These are phyloP conservation scores for Fusarium dlaminii DNA, from an alignment of 2,329 filamentous ascomycete species.

Conservation along the genomic window DNA sequence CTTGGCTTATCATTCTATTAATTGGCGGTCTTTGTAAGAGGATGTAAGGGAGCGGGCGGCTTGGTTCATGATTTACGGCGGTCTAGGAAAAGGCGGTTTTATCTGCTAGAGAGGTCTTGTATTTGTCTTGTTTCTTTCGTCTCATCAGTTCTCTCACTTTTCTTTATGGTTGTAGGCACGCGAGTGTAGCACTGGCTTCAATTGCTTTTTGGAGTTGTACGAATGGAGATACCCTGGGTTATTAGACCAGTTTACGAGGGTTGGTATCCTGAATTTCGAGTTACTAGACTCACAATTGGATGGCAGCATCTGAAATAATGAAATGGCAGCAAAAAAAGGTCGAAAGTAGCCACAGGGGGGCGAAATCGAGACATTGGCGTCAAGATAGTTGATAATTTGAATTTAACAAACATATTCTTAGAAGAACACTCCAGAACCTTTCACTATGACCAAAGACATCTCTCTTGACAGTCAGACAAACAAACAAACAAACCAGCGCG, in stretches of 20 bases:
- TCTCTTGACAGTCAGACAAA: background rate
- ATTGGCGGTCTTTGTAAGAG: constrained; percentile 24
- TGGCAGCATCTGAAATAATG: constrained; percentile 20
- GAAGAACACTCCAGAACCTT: background rate
- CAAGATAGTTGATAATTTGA: constrained; percentile 23
- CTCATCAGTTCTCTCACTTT: constrained; percentile 20
- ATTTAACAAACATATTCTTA: background rate
- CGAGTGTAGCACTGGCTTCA: background rate
- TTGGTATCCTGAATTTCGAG: constrained; percentile 24
- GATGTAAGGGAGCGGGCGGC: constrained; percentile 35
- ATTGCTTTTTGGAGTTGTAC: background rate
- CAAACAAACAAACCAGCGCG: background rate
- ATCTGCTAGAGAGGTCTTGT: constrained; percentile 20
- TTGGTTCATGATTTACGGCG: constrained; percentile 23
- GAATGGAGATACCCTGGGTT: constrained; percentile 32
- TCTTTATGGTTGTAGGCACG: background rate
- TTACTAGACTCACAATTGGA: constrained; percentile 32
- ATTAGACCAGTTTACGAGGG: constrained; percentile 32
- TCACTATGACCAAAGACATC: background rate
- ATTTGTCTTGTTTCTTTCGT: constrained; percentile 8
- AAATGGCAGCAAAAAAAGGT: constrained; percentile 9
- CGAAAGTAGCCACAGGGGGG: constrained; percentile 22
- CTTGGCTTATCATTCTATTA: constrained; percentile 25
- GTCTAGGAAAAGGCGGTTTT: constrained; percentile 21
- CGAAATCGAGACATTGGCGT: constrained; percentile 27